These are phyloP conservation scores for Trypanosoma grayi DNA, from an alignment of 208 protist genomes.

Conservation along the genomic window DNA sequence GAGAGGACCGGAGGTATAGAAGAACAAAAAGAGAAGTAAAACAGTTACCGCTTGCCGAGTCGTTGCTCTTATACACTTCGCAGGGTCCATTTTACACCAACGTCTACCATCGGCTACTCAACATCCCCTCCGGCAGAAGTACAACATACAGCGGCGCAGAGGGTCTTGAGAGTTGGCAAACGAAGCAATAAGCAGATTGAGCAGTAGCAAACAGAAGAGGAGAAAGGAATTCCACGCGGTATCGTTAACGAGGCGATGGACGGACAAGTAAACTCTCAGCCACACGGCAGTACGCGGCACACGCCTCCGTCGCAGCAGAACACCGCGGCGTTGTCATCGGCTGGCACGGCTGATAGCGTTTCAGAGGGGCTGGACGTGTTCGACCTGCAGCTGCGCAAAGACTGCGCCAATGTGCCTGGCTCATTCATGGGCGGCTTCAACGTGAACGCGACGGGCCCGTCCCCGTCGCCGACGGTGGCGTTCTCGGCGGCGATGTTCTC, in stretches of 20 bases:
- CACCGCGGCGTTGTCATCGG: neutral
- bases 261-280: slow-evolving; percentile 1
- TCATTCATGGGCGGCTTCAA: slow-evolving; percentile 7
- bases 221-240: no score
- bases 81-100: no score
- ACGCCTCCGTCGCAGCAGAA: slow-evolving; percentile 9
- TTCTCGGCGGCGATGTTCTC: slow-evolving; percentile 20
- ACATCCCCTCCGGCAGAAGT: no score
- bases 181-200: no score
- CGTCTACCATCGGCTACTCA: no score
- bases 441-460: neutral
- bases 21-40: no score
- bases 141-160: no score
- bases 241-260: slow-evolving; percentile 16
- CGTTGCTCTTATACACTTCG: no score
- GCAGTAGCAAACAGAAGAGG: no score
- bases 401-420: slow-evolving; percentile 17
- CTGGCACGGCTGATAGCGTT: neutral
- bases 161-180: no score
- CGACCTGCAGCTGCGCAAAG: slow-evolving; percentile 28
- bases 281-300: slow-evolving; percentile 15
- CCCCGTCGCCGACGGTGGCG: slow-evolving; percentile 16
- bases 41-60: no score
- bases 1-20: no score
- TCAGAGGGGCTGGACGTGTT: slow-evolving; percentile 30